Evolutionary conservation across 345 rosid species (phyloP).

Genomic region (Aquilaria sinensis): DNA sequence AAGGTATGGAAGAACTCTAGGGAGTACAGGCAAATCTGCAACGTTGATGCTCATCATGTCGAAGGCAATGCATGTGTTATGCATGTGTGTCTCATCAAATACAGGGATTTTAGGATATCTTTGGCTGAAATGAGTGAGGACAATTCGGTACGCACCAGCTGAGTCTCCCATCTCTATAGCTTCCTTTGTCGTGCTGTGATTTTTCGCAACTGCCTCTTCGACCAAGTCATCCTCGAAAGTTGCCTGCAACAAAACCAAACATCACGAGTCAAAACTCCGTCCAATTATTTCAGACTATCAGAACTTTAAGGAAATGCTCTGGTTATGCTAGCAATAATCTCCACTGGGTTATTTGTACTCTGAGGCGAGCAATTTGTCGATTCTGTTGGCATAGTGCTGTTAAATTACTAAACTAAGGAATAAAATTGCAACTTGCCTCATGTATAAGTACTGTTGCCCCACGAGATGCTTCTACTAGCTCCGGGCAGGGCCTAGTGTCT

Average conservation of each 20-base stretch:
- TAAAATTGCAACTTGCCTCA: slow-evolving; percentile 44
- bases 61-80: slow-evolving; percentile 85
- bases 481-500: slow-evolving; percentile 91
- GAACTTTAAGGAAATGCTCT: background rate
- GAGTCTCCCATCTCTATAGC: slow-evolving; percentile 70
- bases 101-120: slow-evolving; percentile 88
- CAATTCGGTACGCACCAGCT: slow-evolving; percentile 59
- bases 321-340: too few species aligned
- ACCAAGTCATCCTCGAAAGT: slow-evolving; percentile 88
- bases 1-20: slow-evolving; percentile 70
- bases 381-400: too few species aligned
- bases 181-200: slow-evolving; percentile 97
- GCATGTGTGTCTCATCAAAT: slow-evolving; percentile 73
- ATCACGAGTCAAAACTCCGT: background rate
- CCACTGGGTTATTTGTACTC: too few species aligned
- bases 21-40: slow-evolving; percentile 77
- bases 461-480: slow-evolving; percentile 55
- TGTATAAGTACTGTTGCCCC: slow-evolving; percentile 90
- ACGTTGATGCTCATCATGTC: slow-evolving; percentile 93
- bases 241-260: slow-evolving; percentile 42
- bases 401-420: too few species aligned
- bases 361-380: too few species aligned
- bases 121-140: slow-evolving; percentile 98
- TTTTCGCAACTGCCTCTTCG: slow-evolving; percentile 82
- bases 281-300: slow-evolving; percentile 3